A percentile compares a stretch with the other conserved stretches of the same genome.
phyloP scores from a whole-genome alignment of 257 asterid genomes.

The Nicotiana paniculata region DNA sequence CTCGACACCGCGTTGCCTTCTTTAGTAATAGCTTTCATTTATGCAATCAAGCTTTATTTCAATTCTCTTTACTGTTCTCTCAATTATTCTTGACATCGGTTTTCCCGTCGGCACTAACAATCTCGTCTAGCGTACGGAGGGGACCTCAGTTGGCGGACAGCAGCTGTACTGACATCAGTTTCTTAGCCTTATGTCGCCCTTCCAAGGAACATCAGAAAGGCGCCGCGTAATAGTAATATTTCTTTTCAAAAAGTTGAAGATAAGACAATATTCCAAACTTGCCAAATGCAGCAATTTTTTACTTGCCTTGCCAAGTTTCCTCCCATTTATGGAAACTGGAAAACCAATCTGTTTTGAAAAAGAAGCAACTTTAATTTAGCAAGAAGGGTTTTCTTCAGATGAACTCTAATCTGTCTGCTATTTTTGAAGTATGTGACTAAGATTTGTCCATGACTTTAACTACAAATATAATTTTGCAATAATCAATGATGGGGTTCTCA shows the following conservation, averaged over 20 bases:
- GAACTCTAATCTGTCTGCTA: background rate
- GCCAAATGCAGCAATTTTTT: background rate
- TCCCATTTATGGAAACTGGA: conserved; percentile 1
- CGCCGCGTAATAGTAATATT: too few relatives aligned
- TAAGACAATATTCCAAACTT: conserved; percentile 18
- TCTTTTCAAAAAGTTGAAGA: background rate
- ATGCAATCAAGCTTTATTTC: too few relatives aligned
- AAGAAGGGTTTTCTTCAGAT: background rate
- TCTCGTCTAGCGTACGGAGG: too few relatives aligned
- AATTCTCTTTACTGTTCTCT: too few relatives aligned
- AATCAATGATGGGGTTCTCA: background rate
- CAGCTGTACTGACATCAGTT: too few relatives aligned
- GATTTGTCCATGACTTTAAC: background rate
- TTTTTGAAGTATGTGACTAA: background rate
- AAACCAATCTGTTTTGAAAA: background rate
- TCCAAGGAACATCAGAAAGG: too few relatives aligned
- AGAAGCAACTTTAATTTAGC: background rate
- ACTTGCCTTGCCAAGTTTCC: background rate
- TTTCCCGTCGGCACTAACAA: too few relatives aligned
- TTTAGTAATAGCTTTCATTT: too few relatives aligned
- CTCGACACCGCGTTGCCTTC: too few relatives aligned
- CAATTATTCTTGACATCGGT: too few relatives aligned
- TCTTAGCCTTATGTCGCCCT: too few relatives aligned
- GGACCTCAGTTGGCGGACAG: too few relatives aligned
- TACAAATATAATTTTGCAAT: background rate